Base-by-base conservation (phyloP, 192 early-diverging fungal species). In the Powellomyces hirtus region DNA sequence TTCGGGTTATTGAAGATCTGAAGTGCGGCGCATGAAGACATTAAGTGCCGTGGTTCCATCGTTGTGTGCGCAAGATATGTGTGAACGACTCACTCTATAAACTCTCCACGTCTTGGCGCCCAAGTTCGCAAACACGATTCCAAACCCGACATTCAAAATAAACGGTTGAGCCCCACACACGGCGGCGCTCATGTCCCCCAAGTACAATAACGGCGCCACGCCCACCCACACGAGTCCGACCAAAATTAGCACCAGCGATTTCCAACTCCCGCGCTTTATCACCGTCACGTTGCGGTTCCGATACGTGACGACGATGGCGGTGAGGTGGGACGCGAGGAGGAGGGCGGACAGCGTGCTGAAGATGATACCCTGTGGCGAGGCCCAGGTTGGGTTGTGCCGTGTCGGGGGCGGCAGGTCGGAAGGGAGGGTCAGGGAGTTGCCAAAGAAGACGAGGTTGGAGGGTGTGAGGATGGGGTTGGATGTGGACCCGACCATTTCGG, bases 1-100 rank as follows among this genome's bases (percentile, higher is more conserved):
- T 38, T 60, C 13, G 34, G 59, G 29, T 60, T 60, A 38, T 60
- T 40, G 59, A 60, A 60, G 36, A 60, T 60, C 59, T 60, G 35
- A 11, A 10, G 27, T 18, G 40, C 40, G 46, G 14, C 14, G 46
- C 26, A 16, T 24, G 46, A 34, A 56, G 16, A 27, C 51, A 53
- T 13, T 53, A 53, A 20, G 51, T n/a, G n/a, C n/a, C n/a, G n/a
- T n/a, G n/a, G n/a, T n/a, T 18, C 40, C 18, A 8, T 18, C 40
- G 10, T 18, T 13, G 40, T 42, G n/a, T n/a, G n/a, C n/a, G n/a
- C n/a, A n/a, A n/a, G 6, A 59, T 42, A 42, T 42, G 10, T 13
- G 10, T 42, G 10, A 42, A 42, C 5, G 1, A 16, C 31, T 56
- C 38, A 60, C 59, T 20, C 29, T 35, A 22, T 10, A 60, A 20